phyloP scores from a whole-genome alignment of 805 yeast genomes.

The Phaffomyces opuntiae region DNA sequence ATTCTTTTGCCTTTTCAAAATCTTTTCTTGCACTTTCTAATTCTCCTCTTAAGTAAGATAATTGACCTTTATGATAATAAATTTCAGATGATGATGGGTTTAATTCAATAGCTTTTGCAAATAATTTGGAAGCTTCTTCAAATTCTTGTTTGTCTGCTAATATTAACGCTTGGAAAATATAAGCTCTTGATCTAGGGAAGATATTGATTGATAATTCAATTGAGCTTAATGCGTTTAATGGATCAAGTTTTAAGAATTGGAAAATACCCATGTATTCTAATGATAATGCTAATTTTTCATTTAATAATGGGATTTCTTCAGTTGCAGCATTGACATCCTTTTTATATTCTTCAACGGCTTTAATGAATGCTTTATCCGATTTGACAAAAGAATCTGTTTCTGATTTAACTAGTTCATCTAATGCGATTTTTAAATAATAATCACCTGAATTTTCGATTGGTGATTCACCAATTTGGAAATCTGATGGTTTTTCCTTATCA shows the following conservation, averaged over 20 bases:
- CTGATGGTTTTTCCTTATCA: constrained; percentile 38
- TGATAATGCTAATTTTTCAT: constrained; percentile 55
- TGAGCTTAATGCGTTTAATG: constrained; percentile 53
- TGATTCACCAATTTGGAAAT: constrained; percentile 41
- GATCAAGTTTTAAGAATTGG: constrained; percentile 72
- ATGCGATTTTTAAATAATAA: constrained; percentile 56
- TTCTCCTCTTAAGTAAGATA: constrained; percentile 74
- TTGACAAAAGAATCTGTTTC: constrained; percentile 30
- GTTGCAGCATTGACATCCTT: constrained; percentile 18
- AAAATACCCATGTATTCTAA: constrained; percentile 80
- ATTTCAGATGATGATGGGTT: constrained; percentile 73
- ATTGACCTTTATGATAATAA: constrained; percentile 92
- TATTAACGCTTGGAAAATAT: constrained; percentile 74
- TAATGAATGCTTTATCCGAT: constrained; percentile 38
- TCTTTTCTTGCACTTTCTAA: constrained; percentile 63
- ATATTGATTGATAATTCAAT: constrained; percentile 59
- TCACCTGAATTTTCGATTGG: constrained; percentile 43
- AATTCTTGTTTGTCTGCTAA: constrained; percentile 78
- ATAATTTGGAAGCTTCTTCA: constrained; percentile 58
- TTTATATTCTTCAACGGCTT: constrained; percentile 47
- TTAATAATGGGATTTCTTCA: constrained; percentile 21
- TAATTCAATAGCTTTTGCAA: constrained; percentile 60
- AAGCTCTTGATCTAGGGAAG: constrained; percentile 73
- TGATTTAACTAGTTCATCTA: constrained; percentile 44
- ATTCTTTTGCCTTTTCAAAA: constrained; percentile 68